A percentile compares a stretch with the other conserved stretches of the same genome.
Evolutionary conservation across 2,329 filamentous ascomycete species (phyloP).

Genomic region (Aspergillus fumigatiaffinis): DNA sequence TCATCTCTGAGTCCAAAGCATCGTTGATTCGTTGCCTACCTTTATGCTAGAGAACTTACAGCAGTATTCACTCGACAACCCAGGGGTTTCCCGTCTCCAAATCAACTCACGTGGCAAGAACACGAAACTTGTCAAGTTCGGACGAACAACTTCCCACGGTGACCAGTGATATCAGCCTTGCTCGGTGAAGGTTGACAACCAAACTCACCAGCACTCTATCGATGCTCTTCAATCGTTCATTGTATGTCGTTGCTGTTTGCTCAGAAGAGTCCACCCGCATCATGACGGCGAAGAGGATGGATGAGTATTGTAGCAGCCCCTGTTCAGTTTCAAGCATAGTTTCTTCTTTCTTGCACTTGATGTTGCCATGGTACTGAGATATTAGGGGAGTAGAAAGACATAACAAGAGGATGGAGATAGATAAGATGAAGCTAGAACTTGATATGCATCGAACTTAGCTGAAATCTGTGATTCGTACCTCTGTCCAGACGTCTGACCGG

Average conservation of each 20-base stretch:
- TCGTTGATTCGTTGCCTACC: neutral
- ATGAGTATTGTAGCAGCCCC: neutral
- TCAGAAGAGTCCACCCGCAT: neutral
- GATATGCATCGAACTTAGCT: conserved; percentile 39
- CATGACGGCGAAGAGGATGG: neutral
- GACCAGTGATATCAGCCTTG: conserved; percentile 9
- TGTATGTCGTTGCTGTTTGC: neutral
- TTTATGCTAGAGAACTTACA: neutral
- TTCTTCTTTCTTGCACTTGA: conserved; percentile 6
- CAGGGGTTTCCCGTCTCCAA: neutral
- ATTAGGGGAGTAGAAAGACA: conserved; percentile 29
- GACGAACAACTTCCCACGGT: conserved; percentile 4
- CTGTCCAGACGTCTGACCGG: neutral
- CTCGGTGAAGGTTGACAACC: conserved; percentile 20
- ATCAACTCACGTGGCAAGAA: neutral
- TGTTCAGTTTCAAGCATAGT: conserved; percentile 1
- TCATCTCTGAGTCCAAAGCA: neutral
- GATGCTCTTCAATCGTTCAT: conserved; percentile 1
- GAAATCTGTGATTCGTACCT: conserved; percentile 23
- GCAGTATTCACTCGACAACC: neutral
- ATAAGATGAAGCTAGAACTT: conserved; percentile 28
- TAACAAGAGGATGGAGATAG: conserved; percentile 18
- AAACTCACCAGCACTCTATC: conserved; percentile 23
- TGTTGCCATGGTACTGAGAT: conserved; percentile 30
- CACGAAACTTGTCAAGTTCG: neutral